phyloP scores from a whole-genome alignment of 1,139 yeast genomes.

The Torulaspora pretoriensis region DNA sequence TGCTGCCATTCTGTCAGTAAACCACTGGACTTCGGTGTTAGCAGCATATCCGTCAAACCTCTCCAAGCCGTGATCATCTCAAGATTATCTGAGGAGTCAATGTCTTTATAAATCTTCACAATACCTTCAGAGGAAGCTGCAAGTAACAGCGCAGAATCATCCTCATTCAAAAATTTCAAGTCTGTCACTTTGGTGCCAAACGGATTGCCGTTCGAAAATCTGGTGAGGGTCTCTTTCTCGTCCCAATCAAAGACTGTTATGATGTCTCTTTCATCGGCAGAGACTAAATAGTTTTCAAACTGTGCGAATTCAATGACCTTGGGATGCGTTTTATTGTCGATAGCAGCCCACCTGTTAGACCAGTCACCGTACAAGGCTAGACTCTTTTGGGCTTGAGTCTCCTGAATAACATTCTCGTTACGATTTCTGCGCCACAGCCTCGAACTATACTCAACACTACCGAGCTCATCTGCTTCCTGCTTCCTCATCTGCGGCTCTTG shows the following conservation, averaged over 20 bases:
- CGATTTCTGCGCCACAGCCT: constrained; percentile 87
- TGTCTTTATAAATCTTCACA: constrained; percentile 76
- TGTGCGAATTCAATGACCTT: constrained; percentile 77
- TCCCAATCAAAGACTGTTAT: constrained; percentile 91
- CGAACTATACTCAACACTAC: constrained; percentile 78
- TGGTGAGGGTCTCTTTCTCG: constrained; percentile 49
- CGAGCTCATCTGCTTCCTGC: constrained; percentile 87
- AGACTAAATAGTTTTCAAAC: constrained; percentile 78
- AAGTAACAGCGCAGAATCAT: constrained; percentile 76
- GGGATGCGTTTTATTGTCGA: constrained; percentile 79
- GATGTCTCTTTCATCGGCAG: constrained; percentile 81
- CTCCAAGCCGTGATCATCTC: constrained; percentile 88
- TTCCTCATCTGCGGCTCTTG: constrained; percentile 95
- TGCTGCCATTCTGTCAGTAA: constrained; percentile 96
- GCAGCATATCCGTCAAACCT: constrained; percentile 77
- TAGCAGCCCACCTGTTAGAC: constrained; percentile 58
- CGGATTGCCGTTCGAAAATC: constrained; percentile 82
- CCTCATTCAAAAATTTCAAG: constrained; percentile 81
- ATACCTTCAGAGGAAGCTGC: constrained; percentile 95
- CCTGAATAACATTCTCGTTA: constrained; percentile 79
- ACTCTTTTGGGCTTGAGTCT: constrained; percentile 86
- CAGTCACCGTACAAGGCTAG: constrained; percentile 82
- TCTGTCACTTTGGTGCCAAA: constrained; percentile 86
- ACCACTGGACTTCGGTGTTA: constrained; percentile 80
- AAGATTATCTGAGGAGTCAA: constrained; percentile 52